A percentile compares a stretch with the other conserved stretches of the same genome.
phyloP scores from a whole-genome alignment of 2,329 filamentous ascomycete species.

The Fusarium sp. region DNA sequence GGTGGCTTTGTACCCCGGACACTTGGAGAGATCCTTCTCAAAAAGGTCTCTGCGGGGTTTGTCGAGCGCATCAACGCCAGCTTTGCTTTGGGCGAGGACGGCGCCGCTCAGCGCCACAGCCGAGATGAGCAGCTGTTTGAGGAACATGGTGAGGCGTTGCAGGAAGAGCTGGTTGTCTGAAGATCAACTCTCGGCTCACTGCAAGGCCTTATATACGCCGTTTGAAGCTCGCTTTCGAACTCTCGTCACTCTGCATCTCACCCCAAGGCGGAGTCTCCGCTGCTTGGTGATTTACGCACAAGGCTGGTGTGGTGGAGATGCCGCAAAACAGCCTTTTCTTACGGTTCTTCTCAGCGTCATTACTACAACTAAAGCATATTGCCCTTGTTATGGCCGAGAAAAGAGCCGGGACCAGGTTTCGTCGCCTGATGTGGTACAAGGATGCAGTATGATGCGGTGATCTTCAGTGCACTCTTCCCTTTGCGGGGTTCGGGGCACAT shows the following conservation, averaged over 20 bases:
- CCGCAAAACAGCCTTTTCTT: neutral
- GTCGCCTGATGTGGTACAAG: slow-evolving; percentile 17
- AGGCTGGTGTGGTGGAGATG: neutral
- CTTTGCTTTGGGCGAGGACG: slow-evolving; percentile 36
- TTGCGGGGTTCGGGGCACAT: slow-evolving; percentile 21
- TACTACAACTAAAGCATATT: neutral
- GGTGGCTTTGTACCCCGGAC: slow-evolving; percentile 75
- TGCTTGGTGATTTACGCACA: neutral
- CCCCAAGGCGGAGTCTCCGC: slow-evolving; percentile 30
- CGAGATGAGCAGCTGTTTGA: slow-evolving; percentile 33
- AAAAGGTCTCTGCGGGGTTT: slow-evolving; percentile 34
- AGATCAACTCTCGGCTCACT: neutral
- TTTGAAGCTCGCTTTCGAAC: neutral
- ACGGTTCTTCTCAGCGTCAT: neutral
- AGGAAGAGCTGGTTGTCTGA: slow-evolving; percentile 4
- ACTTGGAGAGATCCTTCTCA: slow-evolving; percentile 51
- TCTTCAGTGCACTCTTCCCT: slow-evolving; percentile 9
- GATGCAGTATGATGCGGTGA: slow-evolving; percentile 10
- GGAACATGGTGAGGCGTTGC: slow-evolving; percentile 22
- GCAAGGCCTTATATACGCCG: slow-evolving; percentile 17
- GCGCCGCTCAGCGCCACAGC: slow-evolving; percentile 26
- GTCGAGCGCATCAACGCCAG: slow-evolving; percentile 30
- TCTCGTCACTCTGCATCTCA: slow-evolving; percentile 15
- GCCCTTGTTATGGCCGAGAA: slow-evolving; percentile 28
- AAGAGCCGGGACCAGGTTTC: slow-evolving; percentile 32